A percentile compares a stretch with the other conserved stretches of the same genome.
Conservation (phyloP, 208 protist species). For the Naegleria lovaniensis region DNA sequence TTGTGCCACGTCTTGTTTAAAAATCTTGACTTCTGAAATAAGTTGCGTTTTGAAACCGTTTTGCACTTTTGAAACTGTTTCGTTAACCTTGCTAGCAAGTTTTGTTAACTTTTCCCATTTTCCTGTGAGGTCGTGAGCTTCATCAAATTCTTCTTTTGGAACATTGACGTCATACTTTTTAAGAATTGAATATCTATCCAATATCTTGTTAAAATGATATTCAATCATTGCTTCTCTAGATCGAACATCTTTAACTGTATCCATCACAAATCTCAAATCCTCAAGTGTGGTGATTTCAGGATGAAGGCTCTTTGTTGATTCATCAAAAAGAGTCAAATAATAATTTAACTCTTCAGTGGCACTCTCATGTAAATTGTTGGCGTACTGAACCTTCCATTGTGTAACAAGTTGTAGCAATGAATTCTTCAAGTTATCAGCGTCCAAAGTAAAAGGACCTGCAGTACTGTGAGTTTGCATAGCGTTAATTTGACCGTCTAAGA, state of each 20-base stretch:
- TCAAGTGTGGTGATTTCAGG: constrained; percentile 82
- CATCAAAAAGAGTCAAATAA: constrained; percentile 84
- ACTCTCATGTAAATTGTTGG: constrained; percentile 77
- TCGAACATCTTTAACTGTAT: constrained; percentile 77
- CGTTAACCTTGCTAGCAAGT: constrained; percentile 61
- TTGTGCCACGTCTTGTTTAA: constrained; percentile 75
- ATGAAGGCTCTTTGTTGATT: constrained; percentile 71
- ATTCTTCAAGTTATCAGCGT: constrained; percentile 83
- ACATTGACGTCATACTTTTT: constrained; percentile 75
- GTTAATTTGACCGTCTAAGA: constrained; percentile 77
- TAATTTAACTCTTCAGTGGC: constrained; percentile 65
- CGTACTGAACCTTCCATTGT: constrained; percentile 87
- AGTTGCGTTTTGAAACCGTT: constrained; percentile 82
- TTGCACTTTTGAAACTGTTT: constrained; percentile 81
- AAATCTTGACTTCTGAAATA: constrained; percentile 82
- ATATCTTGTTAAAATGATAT: constrained; percentile 71
- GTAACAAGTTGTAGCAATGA: constrained; percentile 72
- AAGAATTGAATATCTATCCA: constrained; percentile 83
- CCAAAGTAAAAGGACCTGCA: constrained; percentile 79
- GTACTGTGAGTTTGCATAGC: constrained; percentile 68
- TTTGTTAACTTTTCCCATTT: constrained; percentile 81
- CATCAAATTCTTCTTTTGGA: constrained; percentile 89
- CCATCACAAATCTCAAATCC: constrained; percentile 84
- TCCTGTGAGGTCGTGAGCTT: constrained; percentile 80
- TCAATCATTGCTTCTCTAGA: constrained; percentile 81